Evolutionary conservation across 75 land plant species (phyloP).

Genomic region (Selaginella tamariscina): DNA sequence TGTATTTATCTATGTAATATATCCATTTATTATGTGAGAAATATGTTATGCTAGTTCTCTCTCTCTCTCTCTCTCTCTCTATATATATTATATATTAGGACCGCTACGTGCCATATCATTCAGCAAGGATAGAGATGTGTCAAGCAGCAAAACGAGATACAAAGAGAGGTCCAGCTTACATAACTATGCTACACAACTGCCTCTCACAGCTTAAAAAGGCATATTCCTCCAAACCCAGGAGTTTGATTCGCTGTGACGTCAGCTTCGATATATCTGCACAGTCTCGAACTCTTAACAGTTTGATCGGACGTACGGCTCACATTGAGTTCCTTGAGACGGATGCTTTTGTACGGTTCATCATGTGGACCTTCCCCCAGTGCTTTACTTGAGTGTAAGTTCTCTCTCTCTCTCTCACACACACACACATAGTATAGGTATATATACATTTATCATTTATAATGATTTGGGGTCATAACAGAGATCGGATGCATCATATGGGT

Average conservation of each 20-base stretch:
- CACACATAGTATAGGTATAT: no score
- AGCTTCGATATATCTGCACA: slow-evolving; percentile 5
- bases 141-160: background rate
- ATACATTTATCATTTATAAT: no score
- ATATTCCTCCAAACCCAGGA: background rate
- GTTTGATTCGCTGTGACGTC: slow-evolving; percentile 6
- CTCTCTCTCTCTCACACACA: no score
- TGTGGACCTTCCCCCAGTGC: slow-evolving; percentile 5
- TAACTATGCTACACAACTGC: slow-evolving; percentile 1
- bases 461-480: no score
- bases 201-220: background rate
- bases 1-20: no score
- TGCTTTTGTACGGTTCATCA: slow-evolving; percentile 8
- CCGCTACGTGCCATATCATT: slow-evolving; percentile 5
- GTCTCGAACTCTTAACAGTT: background rate
- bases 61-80: background rate
- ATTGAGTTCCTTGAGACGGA: slow-evolving; percentile 9
- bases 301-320: slow-evolving; percentile 6
- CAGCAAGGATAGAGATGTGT: slow-evolving; percentile 11
- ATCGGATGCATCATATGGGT: no score
- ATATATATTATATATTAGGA: background rate
- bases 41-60: no score
- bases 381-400: no score
- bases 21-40: no score
- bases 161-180: background rate